These are phyloP conservation scores for Neltuma alba DNA, from an alignment of 306 rosid species.

Conservation along the genomic window DNA sequence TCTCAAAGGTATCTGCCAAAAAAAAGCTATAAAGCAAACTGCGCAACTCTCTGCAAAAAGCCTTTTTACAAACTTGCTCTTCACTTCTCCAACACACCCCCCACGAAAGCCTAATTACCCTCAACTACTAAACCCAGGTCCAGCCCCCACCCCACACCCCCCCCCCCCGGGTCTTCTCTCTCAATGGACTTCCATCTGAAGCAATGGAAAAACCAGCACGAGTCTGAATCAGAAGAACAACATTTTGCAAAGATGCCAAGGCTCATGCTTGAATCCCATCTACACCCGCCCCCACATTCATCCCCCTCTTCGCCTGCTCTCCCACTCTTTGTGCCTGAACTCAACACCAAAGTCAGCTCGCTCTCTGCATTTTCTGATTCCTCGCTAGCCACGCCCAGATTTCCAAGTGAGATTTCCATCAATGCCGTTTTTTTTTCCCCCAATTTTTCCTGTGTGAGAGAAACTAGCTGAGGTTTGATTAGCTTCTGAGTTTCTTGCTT, in stretches of 20 bases:
- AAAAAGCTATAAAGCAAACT: constrained; percentile 47
- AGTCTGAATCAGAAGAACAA: constrained; percentile 90
- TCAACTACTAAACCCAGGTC: constrained; percentile 26
- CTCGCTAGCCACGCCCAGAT: constrained; percentile 44
- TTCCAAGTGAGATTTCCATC: constrained; percentile 60
- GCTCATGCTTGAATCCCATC: constrained; percentile 62
- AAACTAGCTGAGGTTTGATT: constrained; percentile 27
- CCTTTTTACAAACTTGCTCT: constrained; percentile 50
- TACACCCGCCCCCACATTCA: constrained; percentile 41
- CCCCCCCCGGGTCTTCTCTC: constrained; percentile 44
- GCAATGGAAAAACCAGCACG: constrained; percentile 88
- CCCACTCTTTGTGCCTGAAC: constrained; percentile 74
- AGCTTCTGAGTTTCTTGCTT: constrained; percentile 22
- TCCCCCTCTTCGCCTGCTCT: constrained; percentile 57
- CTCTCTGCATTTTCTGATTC: constrained; percentile 69
- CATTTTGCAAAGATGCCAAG: constrained; percentile 86
- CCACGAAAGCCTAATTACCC: constrained; percentile 18
- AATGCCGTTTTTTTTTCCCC: not conserved
- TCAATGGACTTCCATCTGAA: constrained; percentile 84
- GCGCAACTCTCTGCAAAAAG: constrained; percentile 43
- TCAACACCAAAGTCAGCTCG: constrained; percentile 53
- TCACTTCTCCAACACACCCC: constrained; percentile 38
- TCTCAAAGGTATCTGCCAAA: constrained; percentile 48
- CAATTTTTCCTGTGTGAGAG: no score
- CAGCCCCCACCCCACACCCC: not conserved